Conservation (phyloP, 2,329 filamentous ascomycete genomes). For the Neopestalotiopsis sp. region DNA sequence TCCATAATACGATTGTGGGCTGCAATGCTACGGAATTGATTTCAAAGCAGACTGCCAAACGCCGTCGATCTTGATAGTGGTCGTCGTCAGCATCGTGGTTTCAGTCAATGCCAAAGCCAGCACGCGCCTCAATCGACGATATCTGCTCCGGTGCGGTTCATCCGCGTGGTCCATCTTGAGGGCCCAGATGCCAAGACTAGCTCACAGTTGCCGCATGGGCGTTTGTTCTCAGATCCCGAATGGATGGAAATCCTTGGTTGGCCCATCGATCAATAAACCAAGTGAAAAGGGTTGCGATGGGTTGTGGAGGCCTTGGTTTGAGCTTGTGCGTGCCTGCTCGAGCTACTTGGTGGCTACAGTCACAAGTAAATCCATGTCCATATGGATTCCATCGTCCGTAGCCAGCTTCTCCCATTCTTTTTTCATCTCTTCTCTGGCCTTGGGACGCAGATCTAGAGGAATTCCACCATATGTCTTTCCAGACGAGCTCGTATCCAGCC, state of each 20-base stretch:
- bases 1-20: background rate
- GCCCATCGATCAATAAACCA: too few relatives aligned
- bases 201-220: too few relatives aligned
- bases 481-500: conserved; percentile 37
- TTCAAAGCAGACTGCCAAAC: background rate
- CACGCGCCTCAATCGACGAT: too few relatives aligned
- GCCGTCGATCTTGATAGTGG: background rate
- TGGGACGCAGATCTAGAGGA: conserved; percentile 31
- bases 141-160: too few relatives aligned
- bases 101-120: background rate
- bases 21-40: background rate
- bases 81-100: background rate
- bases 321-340: background rate
- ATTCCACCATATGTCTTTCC: conserved; percentile 38
- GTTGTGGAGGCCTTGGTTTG: too few relatives aligned
- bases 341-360: conserved; percentile 23
- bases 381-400: conserved; percentile 32
- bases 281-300: too few relatives aligned
- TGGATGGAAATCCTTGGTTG: too few relatives aligned
- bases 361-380: conserved; percentile 36
- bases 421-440: conserved; percentile 35
- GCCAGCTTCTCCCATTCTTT: conserved; percentile 33
- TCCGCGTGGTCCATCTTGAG: too few relatives aligned
- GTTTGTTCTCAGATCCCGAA: too few relatives aligned
- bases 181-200: too few relatives aligned